These are phyloP conservation scores for Candida golubevii DNA, from an alignment of 805 yeast species.

Conservation along the genomic window DNA sequence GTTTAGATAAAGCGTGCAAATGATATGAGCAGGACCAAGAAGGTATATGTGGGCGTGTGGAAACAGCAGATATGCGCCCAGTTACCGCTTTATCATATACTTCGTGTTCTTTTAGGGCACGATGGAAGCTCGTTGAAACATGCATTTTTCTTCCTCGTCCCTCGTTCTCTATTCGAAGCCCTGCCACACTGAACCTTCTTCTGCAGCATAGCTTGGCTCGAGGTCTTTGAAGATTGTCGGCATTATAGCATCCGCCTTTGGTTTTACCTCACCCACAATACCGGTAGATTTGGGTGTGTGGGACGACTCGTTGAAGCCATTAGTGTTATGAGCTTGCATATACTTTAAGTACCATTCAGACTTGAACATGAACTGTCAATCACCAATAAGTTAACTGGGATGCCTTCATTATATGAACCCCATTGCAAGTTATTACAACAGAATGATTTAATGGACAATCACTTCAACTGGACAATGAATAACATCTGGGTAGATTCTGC, in stretches of 20 bases:
- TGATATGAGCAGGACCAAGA: too few species aligned
- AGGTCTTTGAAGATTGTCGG: neutral
- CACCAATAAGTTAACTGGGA: neutral
- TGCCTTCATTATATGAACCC: neutral
- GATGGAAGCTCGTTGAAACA: too few species aligned
- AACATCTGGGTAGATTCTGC: neutral
- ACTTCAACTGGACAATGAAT: neutral
- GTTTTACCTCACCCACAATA: neutral
- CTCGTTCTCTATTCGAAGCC: neutral
- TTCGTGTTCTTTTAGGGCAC: too few species aligned
- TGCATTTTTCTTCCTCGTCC: neutral
- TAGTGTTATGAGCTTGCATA: neutral
- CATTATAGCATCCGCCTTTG: neutral
- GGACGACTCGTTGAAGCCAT: neutral
- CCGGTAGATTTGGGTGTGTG: neutral
- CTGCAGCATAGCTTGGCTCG: neutral
- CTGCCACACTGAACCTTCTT: neutral
- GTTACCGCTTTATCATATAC: too few species aligned
- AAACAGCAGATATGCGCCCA: too few species aligned
- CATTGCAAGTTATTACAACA: neutral
- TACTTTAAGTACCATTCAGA: neutral
- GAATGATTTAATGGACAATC: neutral
- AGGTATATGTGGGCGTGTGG: too few species aligned
- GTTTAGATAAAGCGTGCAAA: too few species aligned
- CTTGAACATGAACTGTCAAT: neutral